Base-by-base conservation (phyloP, 1,284 basidiomycete genomes). In the Spongispora temasekensis region DNA sequence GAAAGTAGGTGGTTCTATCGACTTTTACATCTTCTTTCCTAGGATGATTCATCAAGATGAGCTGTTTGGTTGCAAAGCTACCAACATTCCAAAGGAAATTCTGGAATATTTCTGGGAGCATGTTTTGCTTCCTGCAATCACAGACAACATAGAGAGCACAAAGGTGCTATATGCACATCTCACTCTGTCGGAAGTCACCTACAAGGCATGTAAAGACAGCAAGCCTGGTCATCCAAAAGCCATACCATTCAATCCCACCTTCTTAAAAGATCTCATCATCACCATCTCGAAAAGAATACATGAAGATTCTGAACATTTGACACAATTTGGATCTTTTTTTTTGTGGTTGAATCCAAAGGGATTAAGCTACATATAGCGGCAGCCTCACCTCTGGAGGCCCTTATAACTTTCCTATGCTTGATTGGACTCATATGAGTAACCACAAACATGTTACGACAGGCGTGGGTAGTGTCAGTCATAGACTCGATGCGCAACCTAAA, bases 321-420 rank as follows among this genome's bases (percentile, higher is more conserved):
- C 48, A 30, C 28, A 28, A n/a, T 52, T 31, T 56, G 65, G 54
- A 7, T 67, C 58, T 3, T 67, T 67, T 67, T 67, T 23, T 67
- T 67, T n/a, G 55, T 63, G 1, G 4, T 57, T 0, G 63, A 67
- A 13, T 17, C 34, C 32, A 59, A 58, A 15, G 61, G 66, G 1
- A 53, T 67, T 44, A 67, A 67, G 55, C 52, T 62, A 2, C 53
- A 8, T 27, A 58, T 58, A 3, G 57, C 52, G 40, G 17, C 30
- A n/a, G 53, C 42, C 31, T 4, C 35, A 6, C 17, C 35, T 19
- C 46, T 50, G 15, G 46, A 50, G 19, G 15, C 6, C 6, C 35
- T 37, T 17, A 17, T 37, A 19, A 19, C 17, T 50, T 50, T n/a
- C 46, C 46, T 50, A 19, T 27, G 17, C n/a, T 50, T 9, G 27